Evolutionary conservation across 257 asterid species (phyloP).

Genomic region (Ocimum tenuiflorum): DNA sequence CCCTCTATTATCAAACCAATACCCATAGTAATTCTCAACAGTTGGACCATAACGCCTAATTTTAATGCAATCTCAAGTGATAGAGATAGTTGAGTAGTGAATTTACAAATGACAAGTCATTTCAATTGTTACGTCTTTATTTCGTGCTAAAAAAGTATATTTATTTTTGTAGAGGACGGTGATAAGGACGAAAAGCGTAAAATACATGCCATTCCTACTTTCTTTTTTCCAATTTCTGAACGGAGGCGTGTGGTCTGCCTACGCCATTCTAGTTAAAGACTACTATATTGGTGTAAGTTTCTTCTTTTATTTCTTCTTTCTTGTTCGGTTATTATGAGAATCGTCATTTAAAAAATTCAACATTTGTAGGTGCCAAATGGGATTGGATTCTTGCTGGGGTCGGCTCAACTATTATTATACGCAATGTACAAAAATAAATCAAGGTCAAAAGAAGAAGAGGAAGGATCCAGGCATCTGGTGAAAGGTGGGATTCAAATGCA

Average conservation of each 20-base stretch:
- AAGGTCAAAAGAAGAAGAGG: not conserved
- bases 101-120: too few relatives aligned
- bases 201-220: conserved; percentile 65
- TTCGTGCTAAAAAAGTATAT: not conserved
- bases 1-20: too few relatives aligned
- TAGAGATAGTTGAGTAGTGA: too few relatives aligned
- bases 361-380: conserved; percentile 54
- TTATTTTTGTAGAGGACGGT: conserved; percentile 44
- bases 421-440: conserved; percentile 29
- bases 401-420: conserved; percentile 44
- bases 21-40: too few relatives aligned
- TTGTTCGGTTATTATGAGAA: too few relatives aligned
- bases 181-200: conserved; percentile 57
- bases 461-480: conserved; percentile 31
- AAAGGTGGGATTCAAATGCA: conserved; percentile 17
- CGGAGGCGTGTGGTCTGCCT: conserved; percentile 53
- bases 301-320: too few relatives aligned
- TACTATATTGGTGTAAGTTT: conserved; percentile 47
- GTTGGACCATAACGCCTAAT: too few relatives aligned
- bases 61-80: too few relatives aligned
- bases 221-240: conserved; percentile 61
- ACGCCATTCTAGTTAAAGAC: conserved; percentile 45
- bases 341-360: not conserved
- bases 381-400: conserved; percentile 47
- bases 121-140: too few relatives aligned